Evolutionary conservation across 331 rosid genomes (phyloP).

Genomic region (Phaseolus coccineus): DNA sequence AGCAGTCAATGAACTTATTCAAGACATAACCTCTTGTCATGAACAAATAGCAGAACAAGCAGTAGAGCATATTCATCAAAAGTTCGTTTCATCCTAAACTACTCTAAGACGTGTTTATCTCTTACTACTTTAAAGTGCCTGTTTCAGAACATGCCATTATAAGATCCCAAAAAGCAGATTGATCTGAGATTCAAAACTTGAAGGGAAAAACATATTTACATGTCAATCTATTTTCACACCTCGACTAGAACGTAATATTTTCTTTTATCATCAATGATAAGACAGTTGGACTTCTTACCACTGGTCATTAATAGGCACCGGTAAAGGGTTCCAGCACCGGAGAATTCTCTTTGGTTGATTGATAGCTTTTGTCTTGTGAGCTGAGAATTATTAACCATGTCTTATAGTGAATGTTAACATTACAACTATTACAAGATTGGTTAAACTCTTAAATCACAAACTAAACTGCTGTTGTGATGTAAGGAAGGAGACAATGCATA

Average conservation of each 20-base stretch:
- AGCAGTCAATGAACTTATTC: constrained; percentile 96
- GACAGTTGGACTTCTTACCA: neutral
- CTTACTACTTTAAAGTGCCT: constrained; percentile 36
- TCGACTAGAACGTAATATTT: constrained; percentile 17
- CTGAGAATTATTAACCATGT: constrained; percentile 30
- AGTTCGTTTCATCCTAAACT: constrained; percentile 55
- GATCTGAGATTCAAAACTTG: constrained; percentile 22
- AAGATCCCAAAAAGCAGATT: constrained; percentile 33
- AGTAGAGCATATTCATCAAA: constrained; percentile 97
- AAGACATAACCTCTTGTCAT: constrained; percentile 82
- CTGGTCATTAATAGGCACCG: neutral
- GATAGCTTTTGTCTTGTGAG: constrained; percentile 24
- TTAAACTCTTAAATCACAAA: constrained; percentile 32
- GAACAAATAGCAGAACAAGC: constrained; percentile 98
- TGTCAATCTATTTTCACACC: constrained; percentile 3
- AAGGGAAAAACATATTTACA: neutral
- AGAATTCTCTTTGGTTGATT: constrained; percentile 24
- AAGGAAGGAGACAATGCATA: neutral
- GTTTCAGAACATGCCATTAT: constrained; percentile 32
- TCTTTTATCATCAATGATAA: constrained; percentile 3
- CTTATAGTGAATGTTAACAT: constrained; percentile 6
- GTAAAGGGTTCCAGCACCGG: neutral
- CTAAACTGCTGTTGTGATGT: neutral
- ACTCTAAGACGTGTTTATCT: constrained; percentile 33
- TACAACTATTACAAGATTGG: constrained; percentile 6